These are phyloP conservation scores for Globisporangium orthogonon DNA, from an alignment of 352 stramenopile genomes.

Conservation along the genomic window DNA sequence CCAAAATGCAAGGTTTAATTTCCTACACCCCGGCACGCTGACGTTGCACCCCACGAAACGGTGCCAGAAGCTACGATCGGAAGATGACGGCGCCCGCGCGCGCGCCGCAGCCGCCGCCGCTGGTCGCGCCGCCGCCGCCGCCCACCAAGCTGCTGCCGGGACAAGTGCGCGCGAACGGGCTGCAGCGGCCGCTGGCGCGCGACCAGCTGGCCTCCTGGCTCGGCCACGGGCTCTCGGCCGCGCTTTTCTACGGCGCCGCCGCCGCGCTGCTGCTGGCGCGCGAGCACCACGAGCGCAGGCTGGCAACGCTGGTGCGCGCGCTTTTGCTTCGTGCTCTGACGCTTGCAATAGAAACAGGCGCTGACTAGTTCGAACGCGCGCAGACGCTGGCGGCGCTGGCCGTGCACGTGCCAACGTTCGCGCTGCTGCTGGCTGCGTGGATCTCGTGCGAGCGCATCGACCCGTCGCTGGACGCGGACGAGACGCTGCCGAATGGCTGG, in stretches of 20 bases:
- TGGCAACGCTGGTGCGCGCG: conserved; percentile 12
- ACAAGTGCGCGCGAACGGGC: conserved; percentile 55
- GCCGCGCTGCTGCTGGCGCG: conserved; percentile 16
- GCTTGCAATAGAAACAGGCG: not conserved
- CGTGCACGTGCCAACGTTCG: conserved; percentile 41
- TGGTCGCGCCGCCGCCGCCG: not conserved
- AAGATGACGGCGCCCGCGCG: not conserved
- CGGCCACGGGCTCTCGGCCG: conserved; percentile 55
- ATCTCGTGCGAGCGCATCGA: conserved; percentile 69
- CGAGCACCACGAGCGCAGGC: conserved; percentile 2
- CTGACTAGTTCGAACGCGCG: conserved; percentile 3
- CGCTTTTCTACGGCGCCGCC: conserved; percentile 52
- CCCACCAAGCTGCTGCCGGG: conserved; percentile 19
- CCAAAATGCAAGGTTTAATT: no score
- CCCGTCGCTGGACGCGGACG: conserved; percentile 33
- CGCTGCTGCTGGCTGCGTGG: conserved; percentile 54
- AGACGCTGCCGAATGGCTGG: conserved; percentile 45
- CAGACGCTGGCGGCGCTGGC: conserved; percentile 46
- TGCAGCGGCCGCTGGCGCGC: conserved; percentile 61
- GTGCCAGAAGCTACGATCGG: no score
- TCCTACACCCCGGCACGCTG: no score
- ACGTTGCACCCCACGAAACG: no score
- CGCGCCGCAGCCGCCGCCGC: not conserved
- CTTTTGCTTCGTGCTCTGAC: not conserved
- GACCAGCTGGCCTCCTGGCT: conserved; percentile 76